phyloP scores from a whole-genome alignment of 2,329 filamentous ascomycete species.

The Basipetospora sp. region DNA sequence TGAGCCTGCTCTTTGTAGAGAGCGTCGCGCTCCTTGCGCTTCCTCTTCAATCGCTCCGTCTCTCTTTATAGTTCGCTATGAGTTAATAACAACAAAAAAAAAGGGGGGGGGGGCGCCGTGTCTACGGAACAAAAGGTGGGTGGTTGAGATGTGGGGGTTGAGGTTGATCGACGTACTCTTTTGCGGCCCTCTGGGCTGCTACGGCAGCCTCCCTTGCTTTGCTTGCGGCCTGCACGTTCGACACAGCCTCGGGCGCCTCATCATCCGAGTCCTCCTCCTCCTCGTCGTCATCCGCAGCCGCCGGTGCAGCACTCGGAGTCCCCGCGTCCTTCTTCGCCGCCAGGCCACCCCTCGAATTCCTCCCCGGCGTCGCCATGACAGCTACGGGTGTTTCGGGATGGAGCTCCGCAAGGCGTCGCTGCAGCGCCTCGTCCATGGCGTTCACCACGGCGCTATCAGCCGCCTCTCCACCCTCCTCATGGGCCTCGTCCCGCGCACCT shows the following conservation, averaged over 20 bases:
- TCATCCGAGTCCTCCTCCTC: constrained; percentile 28
- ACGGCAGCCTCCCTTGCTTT: constrained; percentile 31
- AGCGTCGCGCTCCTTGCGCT: constrained; percentile 39
- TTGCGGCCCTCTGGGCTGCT: constrained; percentile 32
- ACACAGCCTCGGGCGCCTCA: constrained; percentile 45
- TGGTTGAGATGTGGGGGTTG: too few species aligned
- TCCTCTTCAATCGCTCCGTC: constrained; percentile 35
- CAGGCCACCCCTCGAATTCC: background rate
- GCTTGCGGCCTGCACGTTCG: constrained; percentile 32
- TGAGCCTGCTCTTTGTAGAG: constrained; percentile 41
- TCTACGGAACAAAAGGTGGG: background rate
- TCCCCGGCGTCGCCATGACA: background rate
- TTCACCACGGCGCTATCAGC: constrained; percentile 10
- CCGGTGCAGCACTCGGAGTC: constrained; percentile 7
- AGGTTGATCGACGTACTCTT: constrained; percentile 36
- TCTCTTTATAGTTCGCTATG: constrained; percentile 23
- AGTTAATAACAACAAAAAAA: too few species aligned
- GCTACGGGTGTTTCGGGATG: constrained; percentile 3
- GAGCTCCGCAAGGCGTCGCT: constrained; percentile 1
- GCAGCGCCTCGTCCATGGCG: background rate
- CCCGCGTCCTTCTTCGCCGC: constrained; percentile 8
- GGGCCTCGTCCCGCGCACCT: background rate
- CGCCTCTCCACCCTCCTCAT: constrained; percentile 1
- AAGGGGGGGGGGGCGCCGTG: background rate
- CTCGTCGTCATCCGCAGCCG: constrained; percentile 20